Base-by-base conservation (phyloP, 2,329 filamentous ascomycete species). In the Cytospora schulzeri region DNA sequence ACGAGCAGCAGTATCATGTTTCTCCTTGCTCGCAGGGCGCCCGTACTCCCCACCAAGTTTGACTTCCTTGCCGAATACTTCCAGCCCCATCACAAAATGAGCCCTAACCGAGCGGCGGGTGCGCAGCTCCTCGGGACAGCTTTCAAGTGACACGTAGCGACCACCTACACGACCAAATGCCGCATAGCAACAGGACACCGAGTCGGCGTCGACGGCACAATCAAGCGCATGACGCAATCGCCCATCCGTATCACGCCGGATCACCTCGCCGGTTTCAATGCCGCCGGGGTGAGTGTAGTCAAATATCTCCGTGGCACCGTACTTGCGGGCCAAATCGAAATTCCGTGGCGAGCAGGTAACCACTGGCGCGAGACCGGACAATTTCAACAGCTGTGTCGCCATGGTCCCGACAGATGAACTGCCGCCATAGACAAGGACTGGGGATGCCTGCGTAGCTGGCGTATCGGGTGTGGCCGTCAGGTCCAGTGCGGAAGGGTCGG, bases 251-350 rank as follows among this genome's bases (percentile, higher is more conserved):
- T n/a, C n/a, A n/a, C n/a, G n/a, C n/a, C n/a, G n/a, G n/a, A n/a
- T n/a, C n/a, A n/a, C n/a, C n/a, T n/a, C n/a, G n/a, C n/a, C n/a
- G n/a, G n/a, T n/a, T n/a, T n/a, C n/a, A n/a, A n/a, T n/a, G n/a
- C n/a, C n/a, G n/a, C n/a, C n/a, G 0, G 69, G 63, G 33, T 69
- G 73, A 7, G 74, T 76, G 69, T 84, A 81, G 68, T 83, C 81
- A 54, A 81, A 81, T 0, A 78, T 77, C 2, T 76, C 69, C 14
- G 67, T 71, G 1, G 80, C 80, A 0, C 83, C 82, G 0, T 84
- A 75, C 15, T 69, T 67, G 67, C 76, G 78, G 19, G 80, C 70
- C 57, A 76, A 76, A 0, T 76, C 76, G n/a, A 79, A 77, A 68
- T 84, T 83, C 51, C 72, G 75, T 15, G 73, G 68, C 0, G 78